These are phyloP conservation scores for Blastomyces emzantsi DNA, from an alignment of 2,329 filamentous ascomycete species.

Conservation along the genomic window DNA sequence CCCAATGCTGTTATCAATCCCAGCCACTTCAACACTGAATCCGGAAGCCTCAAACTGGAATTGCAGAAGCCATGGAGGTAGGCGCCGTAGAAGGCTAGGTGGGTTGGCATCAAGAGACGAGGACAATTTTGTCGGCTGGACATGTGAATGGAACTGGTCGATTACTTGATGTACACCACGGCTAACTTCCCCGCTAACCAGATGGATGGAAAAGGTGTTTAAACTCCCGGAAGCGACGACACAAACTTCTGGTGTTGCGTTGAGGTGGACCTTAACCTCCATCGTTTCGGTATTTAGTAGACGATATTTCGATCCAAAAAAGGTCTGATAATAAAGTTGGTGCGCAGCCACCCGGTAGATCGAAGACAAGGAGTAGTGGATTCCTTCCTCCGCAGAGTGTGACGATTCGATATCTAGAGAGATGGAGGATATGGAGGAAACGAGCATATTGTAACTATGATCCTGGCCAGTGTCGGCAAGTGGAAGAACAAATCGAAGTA, in stretches of 20 bases:
- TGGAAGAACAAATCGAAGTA: slow-evolving; percentile 79
- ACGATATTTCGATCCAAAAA: slow-evolving; percentile 71
- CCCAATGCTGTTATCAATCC: slow-evolving; percentile 75
- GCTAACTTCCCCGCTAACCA: slow-evolving; percentile 86
- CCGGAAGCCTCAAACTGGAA: slow-evolving; percentile 79
- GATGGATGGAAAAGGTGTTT: slow-evolving; percentile 78
- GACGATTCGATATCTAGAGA: slow-evolving; percentile 91
- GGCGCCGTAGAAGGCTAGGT: slow-evolving; percentile 62
- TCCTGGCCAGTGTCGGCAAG: slow-evolving; percentile 54
- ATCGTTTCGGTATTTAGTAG: slow-evolving; percentile 79
- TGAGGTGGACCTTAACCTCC: slow-evolving; percentile 77
- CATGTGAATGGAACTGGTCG: slow-evolving; percentile 64
- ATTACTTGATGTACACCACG: slow-evolving; percentile 89
- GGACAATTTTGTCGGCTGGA: slow-evolving; percentile 53
- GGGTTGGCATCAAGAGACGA: slow-evolving; percentile 44
- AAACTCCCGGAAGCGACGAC: slow-evolving; percentile 71
- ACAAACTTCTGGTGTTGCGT: slow-evolving; percentile 73
- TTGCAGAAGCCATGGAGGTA: slow-evolving; percentile 78
- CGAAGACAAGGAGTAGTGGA: slow-evolving; percentile 79
- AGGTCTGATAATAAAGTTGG: slow-evolving; percentile 89
- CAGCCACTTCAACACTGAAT: slow-evolving; percentile 83
- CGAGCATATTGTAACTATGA: slow-evolving; percentile 88
- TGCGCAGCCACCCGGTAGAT: slow-evolving; percentile 77
- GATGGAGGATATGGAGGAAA: slow-evolving; percentile 88
- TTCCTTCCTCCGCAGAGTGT: slow-evolving; percentile 74